These are phyloP conservation scores for Nicotiana obtusifolia DNA, from an alignment of 257 asterid genomes.

Conservation along the genomic window DNA sequence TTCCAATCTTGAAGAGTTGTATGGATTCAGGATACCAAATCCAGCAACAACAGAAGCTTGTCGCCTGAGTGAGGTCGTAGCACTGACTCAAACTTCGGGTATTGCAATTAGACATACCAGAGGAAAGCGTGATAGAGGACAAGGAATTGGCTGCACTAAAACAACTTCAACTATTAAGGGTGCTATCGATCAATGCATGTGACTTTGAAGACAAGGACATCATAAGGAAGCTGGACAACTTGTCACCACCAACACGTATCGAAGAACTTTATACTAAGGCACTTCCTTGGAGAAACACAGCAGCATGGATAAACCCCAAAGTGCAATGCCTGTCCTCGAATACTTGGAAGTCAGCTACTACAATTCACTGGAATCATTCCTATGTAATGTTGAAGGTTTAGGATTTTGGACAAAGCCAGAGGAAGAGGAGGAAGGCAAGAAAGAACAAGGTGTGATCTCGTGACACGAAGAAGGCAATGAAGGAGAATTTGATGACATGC, in stretches of 20 bases:
- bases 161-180: constrained; percentile 13
- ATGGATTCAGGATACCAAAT: constrained; percentile 21
- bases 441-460: background rate
- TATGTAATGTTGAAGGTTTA: constrained; percentile 8
- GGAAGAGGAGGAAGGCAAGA: background rate
- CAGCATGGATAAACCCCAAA: constrained; percentile 25
- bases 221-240: constrained; percentile 4
- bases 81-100: constrained; percentile 18
- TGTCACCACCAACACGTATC: constrained; percentile 8
- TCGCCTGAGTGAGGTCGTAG: constrained; percentile 12
- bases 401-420: too few species aligned
- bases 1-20: constrained; percentile 19
- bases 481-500: background rate
- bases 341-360: constrained; percentile 23
- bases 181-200: constrained; percentile 24
- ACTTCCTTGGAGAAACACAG: constrained; percentile 18
- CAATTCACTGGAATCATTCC: constrained; percentile 1
- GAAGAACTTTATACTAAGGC: constrained; percentile 22
- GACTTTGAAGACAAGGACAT: constrained; percentile 9
- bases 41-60: constrained; percentile 5
- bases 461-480: background rate
- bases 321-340: constrained; percentile 11
- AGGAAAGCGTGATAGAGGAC: constrained; percentile 16
- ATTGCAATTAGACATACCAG: constrained; percentile 22
- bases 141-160: constrained; percentile 10